Conservation (phyloP, 768 basidiomycete genomes). For the Lepiota venenata region DNA sequence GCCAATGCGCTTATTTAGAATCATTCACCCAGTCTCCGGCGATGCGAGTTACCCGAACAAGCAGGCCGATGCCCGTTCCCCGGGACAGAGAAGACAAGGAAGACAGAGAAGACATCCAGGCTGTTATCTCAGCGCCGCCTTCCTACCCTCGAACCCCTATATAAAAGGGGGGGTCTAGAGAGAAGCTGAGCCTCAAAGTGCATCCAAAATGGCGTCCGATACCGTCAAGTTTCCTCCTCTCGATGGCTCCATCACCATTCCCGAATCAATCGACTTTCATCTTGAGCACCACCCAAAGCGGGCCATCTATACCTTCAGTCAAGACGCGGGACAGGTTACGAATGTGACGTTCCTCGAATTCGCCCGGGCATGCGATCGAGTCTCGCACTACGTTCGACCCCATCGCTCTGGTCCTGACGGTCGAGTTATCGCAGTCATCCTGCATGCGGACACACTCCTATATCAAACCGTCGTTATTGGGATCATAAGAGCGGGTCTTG, state of each 20-base stretch:
- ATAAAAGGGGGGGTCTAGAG: too few species aligned
- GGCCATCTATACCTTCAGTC: conserved; percentile 21
- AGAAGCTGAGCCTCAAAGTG: too few species aligned
- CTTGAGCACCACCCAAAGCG: conserved; percentile 18
- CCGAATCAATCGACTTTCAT: conserved; percentile 23
- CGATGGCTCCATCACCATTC: conserved; percentile 24
- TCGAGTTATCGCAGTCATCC: conserved; percentile 27
- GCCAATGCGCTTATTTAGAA: too few species aligned
- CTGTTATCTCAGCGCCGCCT: too few species aligned
- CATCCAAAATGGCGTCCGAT: too few species aligned
- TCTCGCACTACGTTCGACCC: conserved; percentile 30
- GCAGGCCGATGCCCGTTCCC: too few species aligned
- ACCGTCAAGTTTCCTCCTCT: conserved; percentile 13
- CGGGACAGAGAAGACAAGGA: too few species aligned
- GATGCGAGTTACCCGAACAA: too few species aligned
- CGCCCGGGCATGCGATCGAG: conserved; percentile 34
- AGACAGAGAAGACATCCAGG: too few species aligned
- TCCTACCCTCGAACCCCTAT: too few species aligned
- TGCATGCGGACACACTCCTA: conserved; percentile 24
- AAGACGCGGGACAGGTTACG: conserved; percentile 8
- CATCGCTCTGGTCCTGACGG: conserved; percentile 18
- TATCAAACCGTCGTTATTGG: conserved; percentile 28
- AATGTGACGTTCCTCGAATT: conserved; percentile 34
- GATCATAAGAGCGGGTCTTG: too few species aligned
- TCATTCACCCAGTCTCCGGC: too few species aligned